phyloP scores from a whole-genome alignment of 75 land plant genomes.

The Sequoia sempervirens region DNA sequence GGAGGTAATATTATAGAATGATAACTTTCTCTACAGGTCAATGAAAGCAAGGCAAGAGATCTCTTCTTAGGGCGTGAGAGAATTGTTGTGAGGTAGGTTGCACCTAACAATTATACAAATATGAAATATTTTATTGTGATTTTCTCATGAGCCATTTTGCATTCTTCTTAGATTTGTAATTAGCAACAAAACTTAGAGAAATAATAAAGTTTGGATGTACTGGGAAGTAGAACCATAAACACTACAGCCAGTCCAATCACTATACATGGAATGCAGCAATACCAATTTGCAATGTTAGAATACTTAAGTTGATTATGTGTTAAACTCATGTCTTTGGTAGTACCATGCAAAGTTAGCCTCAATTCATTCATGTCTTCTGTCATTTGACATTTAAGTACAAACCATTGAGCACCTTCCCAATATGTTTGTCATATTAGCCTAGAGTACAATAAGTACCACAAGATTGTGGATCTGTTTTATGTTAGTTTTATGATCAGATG shows the following conservation, averaged over 20 bases:
- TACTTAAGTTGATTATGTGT: background rate
- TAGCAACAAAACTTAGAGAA: background rate
- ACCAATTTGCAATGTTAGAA: background rate
- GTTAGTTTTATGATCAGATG: no score
- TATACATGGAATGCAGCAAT: background rate
- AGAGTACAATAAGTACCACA: no score
- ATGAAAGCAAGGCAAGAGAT: slow-evolving; percentile 52
- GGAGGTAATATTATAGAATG: background rate
- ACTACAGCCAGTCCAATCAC: background rate
- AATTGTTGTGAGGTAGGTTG: slow-evolving; percentile 54
- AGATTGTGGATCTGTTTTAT: no score
- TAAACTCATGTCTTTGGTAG: background rate
- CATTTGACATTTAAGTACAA: background rate
- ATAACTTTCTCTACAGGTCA: slow-evolving; percentile 51
- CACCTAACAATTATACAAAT: background rate
- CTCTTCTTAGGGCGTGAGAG: slow-evolving; percentile 41
- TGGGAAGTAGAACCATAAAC: no score
- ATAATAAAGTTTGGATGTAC: no score
- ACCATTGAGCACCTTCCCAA: background rate
- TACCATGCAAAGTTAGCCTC: background rate
- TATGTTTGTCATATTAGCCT: no score
- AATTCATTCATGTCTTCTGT: background rate
- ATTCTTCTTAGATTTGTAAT: background rate
- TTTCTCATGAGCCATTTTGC: background rate
- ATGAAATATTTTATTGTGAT: background rate